Evolutionary conservation across 1,139 yeast genomes (phyloP), one percentile per base, ranked within the genome.

Genomic region (Sugiyamaella paludigena): DNA sequence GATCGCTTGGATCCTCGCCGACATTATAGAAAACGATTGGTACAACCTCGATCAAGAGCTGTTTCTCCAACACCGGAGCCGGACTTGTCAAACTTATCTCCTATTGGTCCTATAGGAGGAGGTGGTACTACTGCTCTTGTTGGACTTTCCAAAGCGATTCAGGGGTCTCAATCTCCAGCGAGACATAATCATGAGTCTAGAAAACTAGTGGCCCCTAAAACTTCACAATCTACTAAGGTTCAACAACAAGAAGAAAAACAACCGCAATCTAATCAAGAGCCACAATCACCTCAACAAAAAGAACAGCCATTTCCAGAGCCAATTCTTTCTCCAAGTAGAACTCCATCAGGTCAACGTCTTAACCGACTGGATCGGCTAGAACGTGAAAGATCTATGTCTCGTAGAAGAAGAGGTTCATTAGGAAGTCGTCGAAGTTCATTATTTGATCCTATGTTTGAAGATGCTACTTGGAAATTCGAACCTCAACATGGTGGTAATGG

Each of bases 401-500:
- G 46, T 11, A 40, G 37, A 34, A 38, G 56, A 35, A 38, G 42
- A 13, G 42, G 36, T 24, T 39, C 49, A 7, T 41, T 28, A 9
- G 31, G 36, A 16, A 35, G 37, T 36, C 43, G 36, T 13, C 36
- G 40, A n/a, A 40, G 39, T 44, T 29, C 33, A 13, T 16, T 28
- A 10, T 19, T 36, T 8, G 51, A 52, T 27, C 16, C 74, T 76
- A 71, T 85, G 29, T 87, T 88, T 66, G 83, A 83, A 35, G 75
- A 76, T 8, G 83, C 91, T 5, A 84, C 87, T 2, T 89, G 96
- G 92, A 74, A 76, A 42, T 79, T 91, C 13, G 83, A 80, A 3
- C 77, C 77, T 12, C 80, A 83, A 42, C 77, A 71, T n/a, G 81
- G 83, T 56, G 96, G 98, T 9, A 92, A 92, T 61, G 95, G 92